Evolutionary conservation across 257 asterid genomes (phyloP).

Genomic region (Capsicum chinense): DNA sequence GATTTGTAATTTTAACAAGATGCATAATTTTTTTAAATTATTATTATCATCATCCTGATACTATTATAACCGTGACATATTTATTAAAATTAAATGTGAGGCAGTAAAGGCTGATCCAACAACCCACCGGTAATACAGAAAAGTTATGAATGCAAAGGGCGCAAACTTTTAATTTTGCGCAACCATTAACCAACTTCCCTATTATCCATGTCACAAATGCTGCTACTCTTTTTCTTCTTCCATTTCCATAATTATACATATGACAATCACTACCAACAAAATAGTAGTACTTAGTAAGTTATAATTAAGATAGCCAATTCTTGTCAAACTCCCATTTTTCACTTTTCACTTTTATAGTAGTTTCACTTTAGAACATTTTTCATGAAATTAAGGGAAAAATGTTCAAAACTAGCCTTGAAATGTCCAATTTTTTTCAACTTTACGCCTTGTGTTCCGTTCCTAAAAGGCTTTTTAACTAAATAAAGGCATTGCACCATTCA

Average conservation of each 20-base stretch:
- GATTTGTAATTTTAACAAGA: slow-evolving; percentile 33
- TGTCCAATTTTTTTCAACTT: no score
- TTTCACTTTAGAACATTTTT: background rate
- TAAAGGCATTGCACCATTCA: no score
- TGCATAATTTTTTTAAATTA: no score
- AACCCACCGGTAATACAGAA: slow-evolving; percentile 52
- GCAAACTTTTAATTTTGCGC: background rate
- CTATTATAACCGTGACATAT: slow-evolving; percentile 19
- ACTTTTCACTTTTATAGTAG: background rate
- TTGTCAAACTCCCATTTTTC: background rate
- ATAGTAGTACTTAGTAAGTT: no score
- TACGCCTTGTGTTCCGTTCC: no score
- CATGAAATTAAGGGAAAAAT: background rate
- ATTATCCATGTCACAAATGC: background rate
- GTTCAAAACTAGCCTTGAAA: background rate
- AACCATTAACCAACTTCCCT: slow-evolving; percentile 29
- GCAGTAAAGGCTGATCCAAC: slow-evolving; percentile 63
- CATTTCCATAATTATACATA: background rate
- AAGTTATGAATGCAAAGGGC: slow-evolving; percentile 11
- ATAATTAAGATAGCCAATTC: background rate
- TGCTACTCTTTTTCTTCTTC: no score
- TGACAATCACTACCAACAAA: background rate
- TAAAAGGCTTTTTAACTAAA: no score
- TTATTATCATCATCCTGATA: no score
- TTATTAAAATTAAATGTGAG: background rate